Conservation (phyloP, 495 filamentous ascomycete species). For the Penicillium coprophilum region DNA sequence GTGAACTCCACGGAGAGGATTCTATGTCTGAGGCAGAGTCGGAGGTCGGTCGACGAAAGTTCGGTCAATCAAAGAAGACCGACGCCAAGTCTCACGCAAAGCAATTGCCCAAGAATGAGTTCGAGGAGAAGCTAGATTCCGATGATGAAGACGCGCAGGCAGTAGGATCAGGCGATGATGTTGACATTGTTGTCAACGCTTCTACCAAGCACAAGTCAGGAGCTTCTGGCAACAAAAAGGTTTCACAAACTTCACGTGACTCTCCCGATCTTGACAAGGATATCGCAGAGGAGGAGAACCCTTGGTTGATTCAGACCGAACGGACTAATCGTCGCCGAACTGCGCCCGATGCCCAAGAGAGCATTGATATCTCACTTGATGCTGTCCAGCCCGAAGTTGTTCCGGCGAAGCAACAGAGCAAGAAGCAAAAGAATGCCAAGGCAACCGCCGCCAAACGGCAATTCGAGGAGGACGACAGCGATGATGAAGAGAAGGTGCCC, state of each 20-base stretch:
- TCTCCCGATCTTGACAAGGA: slow-evolving; percentile 23
- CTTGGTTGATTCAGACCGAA: slow-evolving; percentile 49
- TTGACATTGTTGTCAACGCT: slow-evolving; percentile 24
- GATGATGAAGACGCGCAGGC: slow-evolving; percentile 48
- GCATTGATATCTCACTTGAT: slow-evolving; percentile 41
- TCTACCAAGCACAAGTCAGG: slow-evolving; percentile 26
- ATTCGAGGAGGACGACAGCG: slow-evolving; percentile 42
- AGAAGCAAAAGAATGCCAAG: slow-evolving; percentile 26
- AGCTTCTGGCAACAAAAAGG: slow-evolving; percentile 20
- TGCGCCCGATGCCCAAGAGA: slow-evolving; percentile 34
- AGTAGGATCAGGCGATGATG: slow-evolving; percentile 27
- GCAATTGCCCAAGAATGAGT: slow-evolving; percentile 47
- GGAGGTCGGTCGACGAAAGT: slow-evolving; percentile 63
- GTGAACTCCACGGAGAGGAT: slow-evolving; percentile 64
- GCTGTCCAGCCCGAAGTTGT: slow-evolving; percentile 27
- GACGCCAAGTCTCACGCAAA: slow-evolving; percentile 27
- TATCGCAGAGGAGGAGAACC: slow-evolving; percentile 43
- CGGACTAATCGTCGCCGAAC: slow-evolving; percentile 39
- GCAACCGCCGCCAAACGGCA: slow-evolving; percentile 20
- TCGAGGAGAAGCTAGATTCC: slow-evolving; percentile 57
- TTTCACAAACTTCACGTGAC: slow-evolving; percentile 19
- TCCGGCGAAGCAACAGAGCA: slow-evolving; percentile 12
- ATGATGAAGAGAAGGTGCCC: slow-evolving; percentile 60
- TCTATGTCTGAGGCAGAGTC: slow-evolving; percentile 56
- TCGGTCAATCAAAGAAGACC: slow-evolving; percentile 48